Evolutionary conservation across 768 basidiomycete species (phyloP), one percentile per base, ranked within the genome.

Genomic region (Melanogaster broomeanus): DNA sequence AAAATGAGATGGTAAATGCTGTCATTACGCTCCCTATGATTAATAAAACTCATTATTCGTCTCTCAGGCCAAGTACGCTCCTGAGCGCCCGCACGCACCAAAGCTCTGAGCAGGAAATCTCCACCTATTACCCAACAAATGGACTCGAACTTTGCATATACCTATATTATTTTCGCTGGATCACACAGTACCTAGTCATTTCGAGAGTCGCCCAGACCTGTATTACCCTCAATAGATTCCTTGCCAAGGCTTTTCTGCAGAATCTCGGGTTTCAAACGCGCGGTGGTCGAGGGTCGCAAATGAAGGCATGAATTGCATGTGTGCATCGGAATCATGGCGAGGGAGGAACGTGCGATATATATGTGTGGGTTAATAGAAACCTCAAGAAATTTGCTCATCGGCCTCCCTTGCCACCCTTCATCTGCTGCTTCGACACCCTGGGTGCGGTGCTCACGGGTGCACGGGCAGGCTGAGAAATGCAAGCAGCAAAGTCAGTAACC

Each of bases 381-480:
- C 49, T 30, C n/a, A 37, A 49, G 55, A 22, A 47, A 24, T 45
- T 31, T 42, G 45, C 57, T 84, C 69, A 88, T 77, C 87, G 83
- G 53, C 85, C 84, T 49, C 82, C 81, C 76, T 88, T 88, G 65
- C 86, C 83, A 68, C 92, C 93, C 82, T 94, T 95, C 87, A 93
- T 93, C 76, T 89, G 88, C 74, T 96, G 93, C 77, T 95, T 98
- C 66, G 92, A 92, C 39, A 95, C 85, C 75, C 87, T 93, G 63
- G 93, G 91, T 49, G 74, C 90, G 35, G 78, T 71, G 45, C 85
- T 69, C 13, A 73, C 79, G 34, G 71, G 62, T 41, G 81, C 69
- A 45, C 85, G 83, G 31, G 80, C 68, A 58, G 85, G 79, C 87
- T 87, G 59, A 24, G 6, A 27, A 11, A 37, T 34, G 22, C 62